Conservation (phyloP, 2,329 filamentous ascomycete species). For the Pseudogymnoascus sp. region DNA sequence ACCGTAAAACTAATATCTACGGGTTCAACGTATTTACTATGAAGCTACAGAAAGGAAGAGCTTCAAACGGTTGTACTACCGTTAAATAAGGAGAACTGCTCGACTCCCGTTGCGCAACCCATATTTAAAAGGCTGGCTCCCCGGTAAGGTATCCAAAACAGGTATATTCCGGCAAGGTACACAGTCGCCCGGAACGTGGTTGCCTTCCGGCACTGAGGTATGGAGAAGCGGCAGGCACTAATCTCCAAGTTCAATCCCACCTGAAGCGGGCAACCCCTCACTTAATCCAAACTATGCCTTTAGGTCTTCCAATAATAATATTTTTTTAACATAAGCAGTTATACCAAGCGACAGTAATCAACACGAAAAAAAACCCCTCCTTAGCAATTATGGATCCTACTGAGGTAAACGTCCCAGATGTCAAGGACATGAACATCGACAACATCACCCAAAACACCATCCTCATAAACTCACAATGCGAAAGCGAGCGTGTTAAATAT, state of each 20-base stretch:
- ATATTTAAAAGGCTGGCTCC: too few relatives aligned
- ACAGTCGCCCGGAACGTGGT: background rate
- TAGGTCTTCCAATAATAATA: background rate
- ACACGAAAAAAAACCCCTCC: background rate
- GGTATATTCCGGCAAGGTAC: too few relatives aligned
- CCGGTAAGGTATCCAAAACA: too few relatives aligned
- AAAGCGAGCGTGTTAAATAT: conserved; percentile 58
- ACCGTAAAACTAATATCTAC: too few relatives aligned
- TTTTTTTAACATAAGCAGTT: background rate
- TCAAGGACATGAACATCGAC: conserved; percentile 66
- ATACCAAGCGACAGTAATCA: background rate
- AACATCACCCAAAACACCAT: conserved; percentile 73
- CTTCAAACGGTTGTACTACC: too few relatives aligned
- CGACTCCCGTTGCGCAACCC: too few relatives aligned
- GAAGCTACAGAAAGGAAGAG: too few relatives aligned
- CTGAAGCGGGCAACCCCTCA: background rate
- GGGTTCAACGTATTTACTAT: too few relatives aligned
- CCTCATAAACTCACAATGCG: conserved; percentile 63
- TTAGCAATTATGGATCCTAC: conserved; percentile 33
- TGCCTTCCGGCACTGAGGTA: background rate
- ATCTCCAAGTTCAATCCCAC: background rate
- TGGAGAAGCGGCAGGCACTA: background rate
- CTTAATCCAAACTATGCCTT: background rate
- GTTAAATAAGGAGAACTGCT: too few relatives aligned
- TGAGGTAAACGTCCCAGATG: conserved; percentile 37